phyloP scores from a whole-genome alignment of 495 filamentous ascomycete genomes.

The Hyaloscypha finlandica region DNA sequence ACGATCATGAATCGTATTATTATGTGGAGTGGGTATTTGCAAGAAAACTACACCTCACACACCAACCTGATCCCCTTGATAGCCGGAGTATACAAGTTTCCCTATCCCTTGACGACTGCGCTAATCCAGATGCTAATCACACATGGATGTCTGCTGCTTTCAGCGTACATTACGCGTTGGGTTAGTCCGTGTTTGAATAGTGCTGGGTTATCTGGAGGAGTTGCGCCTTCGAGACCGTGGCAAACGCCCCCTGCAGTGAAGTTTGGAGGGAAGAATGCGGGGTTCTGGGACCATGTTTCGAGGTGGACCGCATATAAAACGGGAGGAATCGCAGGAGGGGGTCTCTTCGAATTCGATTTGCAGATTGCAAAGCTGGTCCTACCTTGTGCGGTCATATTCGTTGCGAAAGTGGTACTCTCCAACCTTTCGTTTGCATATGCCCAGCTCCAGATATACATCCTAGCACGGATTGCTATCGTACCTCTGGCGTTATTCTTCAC shows the following conservation, averaged over 20 bases:
- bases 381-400: slow-evolving; percentile 47
- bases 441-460: slow-evolving; percentile 48
- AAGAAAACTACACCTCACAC: slow-evolving; percentile 31
- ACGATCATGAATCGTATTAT: slow-evolving; percentile 52
- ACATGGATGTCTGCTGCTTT: slow-evolving; percentile 27
- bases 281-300: slow-evolving; percentile 10
- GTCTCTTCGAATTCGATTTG: slow-evolving; percentile 51
- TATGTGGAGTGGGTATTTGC: slow-evolving; percentile 36
- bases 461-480: slow-evolving; percentile 48
- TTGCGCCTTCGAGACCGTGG: slow-evolving; percentile 38
- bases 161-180: slow-evolving; percentile 32
- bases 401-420: slow-evolving; percentile 49
- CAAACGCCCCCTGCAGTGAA: slow-evolving; percentile 20
- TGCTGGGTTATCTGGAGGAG: slow-evolving; percentile 26
- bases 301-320: slow-evolving; percentile 31
- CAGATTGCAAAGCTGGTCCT: slow-evolving; percentile 42
- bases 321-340: slow-evolving; percentile 54
- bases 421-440: slow-evolving; percentile 54
- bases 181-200: slow-evolving; percentile 24
- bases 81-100: slow-evolving; percentile 56
- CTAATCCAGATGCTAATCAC: slow-evolving; percentile 51
- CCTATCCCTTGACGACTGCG: slow-evolving; percentile 50
- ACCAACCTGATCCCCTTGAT: slow-evolving; percentile 31
- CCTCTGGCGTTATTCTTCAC: slow-evolving; percentile 48
- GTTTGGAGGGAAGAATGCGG: slow-evolving; percentile 22